Percentiles rank a stretch among this genome's conserved stretches.
phyloP scores from a whole-genome alignment of 1,139 yeast genomes.

The Lodderomyces beijingensis region DNA sequence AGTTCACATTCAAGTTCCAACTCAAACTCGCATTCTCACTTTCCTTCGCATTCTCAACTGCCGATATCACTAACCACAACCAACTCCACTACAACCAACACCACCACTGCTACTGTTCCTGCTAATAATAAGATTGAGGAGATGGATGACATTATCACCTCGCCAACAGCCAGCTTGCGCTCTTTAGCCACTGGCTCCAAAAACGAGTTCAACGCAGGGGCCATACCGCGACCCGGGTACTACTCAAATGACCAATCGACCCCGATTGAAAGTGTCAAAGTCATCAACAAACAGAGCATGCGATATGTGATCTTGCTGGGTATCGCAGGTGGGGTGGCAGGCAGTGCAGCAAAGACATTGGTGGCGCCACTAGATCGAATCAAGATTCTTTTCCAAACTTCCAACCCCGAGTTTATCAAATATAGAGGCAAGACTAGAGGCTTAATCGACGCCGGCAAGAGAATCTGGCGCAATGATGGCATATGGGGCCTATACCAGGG shows the following conservation, averaged over 20 bases:
- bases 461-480: slow-evolving; percentile 73
- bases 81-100: too few species aligned
- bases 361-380: slow-evolving; percentile 96
- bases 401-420: slow-evolving; percentile 80
- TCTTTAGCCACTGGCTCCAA: neutral
- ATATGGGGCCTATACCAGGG: slow-evolving; percentile 84
- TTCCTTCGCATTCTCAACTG: too few species aligned
- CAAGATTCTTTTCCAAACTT: slow-evolving; percentile 90
- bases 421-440: slow-evolving; percentile 83
- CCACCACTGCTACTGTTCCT: too few species aligned
- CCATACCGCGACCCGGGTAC: slow-evolving; percentile 12
- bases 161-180: too few species aligned
- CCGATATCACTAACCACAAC: too few species aligned
- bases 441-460: slow-evolving; percentile 62
- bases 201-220: neutral
- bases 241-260: slow-evolving; percentile 27
- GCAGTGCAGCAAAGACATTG: slow-evolving; percentile 89
- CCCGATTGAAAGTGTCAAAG: slow-evolving; percentile 20
- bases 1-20: too few species aligned
- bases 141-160: too few species aligned
- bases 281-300: slow-evolving; percentile 57
- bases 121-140: too few species aligned
- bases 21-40: too few species aligned
- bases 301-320: slow-evolving; percentile 84
- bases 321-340: slow-evolving; percentile 93